These are phyloP conservation scores for Dacryopinax spathularia DNA, from an alignment of 768 basidiomycete species.

Conservation along the genomic window DNA sequence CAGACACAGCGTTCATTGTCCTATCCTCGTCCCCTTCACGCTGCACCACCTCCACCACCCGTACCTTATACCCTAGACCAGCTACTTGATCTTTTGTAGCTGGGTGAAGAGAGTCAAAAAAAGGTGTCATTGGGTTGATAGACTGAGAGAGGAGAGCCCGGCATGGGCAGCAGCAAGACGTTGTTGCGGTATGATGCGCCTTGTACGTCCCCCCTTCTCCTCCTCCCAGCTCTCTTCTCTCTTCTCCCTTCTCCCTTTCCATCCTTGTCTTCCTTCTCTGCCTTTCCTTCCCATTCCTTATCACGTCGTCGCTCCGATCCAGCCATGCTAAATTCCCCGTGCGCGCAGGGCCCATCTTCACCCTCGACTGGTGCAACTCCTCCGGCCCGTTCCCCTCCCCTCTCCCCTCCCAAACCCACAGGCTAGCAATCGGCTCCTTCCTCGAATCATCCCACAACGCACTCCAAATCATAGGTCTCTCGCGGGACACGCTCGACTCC, in stretches of 20 bases:
- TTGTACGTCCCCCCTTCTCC: slow-evolving; percentile 37
- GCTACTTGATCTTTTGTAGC: too few species aligned
- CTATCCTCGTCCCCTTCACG: too few species aligned
- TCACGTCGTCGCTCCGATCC: too few species aligned
- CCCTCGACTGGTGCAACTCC: slow-evolving; percentile 72
- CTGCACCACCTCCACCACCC: too few species aligned
- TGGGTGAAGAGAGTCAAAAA: too few species aligned
- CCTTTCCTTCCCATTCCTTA: too few species aligned
- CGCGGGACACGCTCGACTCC: slow-evolving; percentile 78
- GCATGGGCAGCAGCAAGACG: slow-evolving; percentile 6
- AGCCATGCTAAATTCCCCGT: slow-evolving; percentile 9
- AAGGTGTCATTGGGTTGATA: too few species aligned
- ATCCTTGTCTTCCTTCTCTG: too few species aligned
- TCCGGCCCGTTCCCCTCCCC: slow-evolving; percentile 28
- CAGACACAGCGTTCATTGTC: too few species aligned
- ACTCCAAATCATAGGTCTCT: slow-evolving; percentile 62
- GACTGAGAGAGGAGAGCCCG: background rate
- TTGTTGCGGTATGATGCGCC: slow-evolving; percentile 73
- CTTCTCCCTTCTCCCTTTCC: too few species aligned
- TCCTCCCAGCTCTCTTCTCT: background rate
- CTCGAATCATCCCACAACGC: slow-evolving; percentile 71
- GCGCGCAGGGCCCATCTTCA: slow-evolving; percentile 63
- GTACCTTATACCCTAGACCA: too few species aligned
- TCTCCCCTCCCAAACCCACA: slow-evolving; percentile 63
- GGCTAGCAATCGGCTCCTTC: slow-evolving; percentile 74